These are phyloP conservation scores for Obelidium mucronatum DNA, from an alignment of 192 early-diverging fungal species.

Conservation along the genomic window DNA sequence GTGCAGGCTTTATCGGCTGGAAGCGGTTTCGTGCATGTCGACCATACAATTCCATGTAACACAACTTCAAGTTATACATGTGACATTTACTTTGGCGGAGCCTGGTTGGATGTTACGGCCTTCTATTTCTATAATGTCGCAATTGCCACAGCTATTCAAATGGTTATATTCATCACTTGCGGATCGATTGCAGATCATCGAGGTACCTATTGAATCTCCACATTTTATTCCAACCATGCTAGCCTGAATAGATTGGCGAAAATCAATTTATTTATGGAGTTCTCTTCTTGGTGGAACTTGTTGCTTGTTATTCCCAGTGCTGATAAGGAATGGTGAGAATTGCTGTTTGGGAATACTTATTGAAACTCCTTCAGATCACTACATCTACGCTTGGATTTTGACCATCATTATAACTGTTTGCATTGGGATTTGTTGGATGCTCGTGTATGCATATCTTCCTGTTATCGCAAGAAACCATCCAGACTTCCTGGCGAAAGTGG, in stretches of 20 bases:
- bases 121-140: constrained; percentile 43
- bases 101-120: constrained; percentile 34
- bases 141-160: constrained; percentile 32
- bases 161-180: constrained; percentile 40
- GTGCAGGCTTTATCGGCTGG: constrained; percentile 31
- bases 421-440: constrained; percentile 28
- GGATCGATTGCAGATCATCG: constrained; percentile 54
- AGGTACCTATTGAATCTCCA: constrained; percentile 3
- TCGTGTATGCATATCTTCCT: constrained; percentile 37
- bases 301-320: no score
- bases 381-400: not conserved
- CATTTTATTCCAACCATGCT: no score
- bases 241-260: no score
- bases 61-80: constrained; percentile 21
- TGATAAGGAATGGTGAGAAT: no score
- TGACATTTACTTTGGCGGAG: constrained; percentile 13
- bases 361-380: not conserved
- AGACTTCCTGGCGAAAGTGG: not conserved
- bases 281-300: no score
- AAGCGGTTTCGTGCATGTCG: constrained; percentile 6
- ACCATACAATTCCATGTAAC: constrained; percentile 38
- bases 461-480: constrained; percentile 25
- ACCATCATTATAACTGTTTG: not conserved
- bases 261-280: no score
- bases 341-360: no score